Evolutionary conservation across 345 rosid genomes (phyloP).

Genomic region (Syzygium grande): DNA sequence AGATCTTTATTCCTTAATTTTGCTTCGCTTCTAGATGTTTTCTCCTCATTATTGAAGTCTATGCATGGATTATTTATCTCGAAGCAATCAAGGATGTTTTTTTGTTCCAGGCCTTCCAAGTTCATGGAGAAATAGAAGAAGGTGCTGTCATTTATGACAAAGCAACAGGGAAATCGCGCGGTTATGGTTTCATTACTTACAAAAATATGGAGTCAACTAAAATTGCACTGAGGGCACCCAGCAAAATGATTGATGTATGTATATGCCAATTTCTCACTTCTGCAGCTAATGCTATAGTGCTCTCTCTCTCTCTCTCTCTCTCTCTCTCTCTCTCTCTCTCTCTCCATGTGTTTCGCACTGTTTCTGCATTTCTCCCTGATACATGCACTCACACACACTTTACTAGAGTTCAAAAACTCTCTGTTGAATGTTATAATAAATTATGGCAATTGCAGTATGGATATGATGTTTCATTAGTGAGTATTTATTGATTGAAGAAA

Average conservation of each 20-base stretch:
- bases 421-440: neutral
- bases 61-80: neutral
- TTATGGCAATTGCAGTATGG: neutral
- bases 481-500: too few relatives aligned
- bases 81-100: neutral
- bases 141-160: constrained; percentile 67
- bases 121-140: constrained; percentile 69
- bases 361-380: neutral
- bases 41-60: neutral
- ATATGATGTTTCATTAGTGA: neutral
- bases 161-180: constrained; percentile 62
- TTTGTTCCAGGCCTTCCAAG: constrained; percentile 41
- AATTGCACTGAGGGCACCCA: constrained; percentile 43
- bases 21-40: neutral
- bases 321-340: too few relatives aligned
- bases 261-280: neutral
- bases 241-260: constrained; percentile 59
- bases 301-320: neutral
- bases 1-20: neutral
- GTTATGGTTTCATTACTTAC: constrained; percentile 71
- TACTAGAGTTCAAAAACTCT: neutral
- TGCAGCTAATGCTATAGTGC: neutral
- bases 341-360: neutral
- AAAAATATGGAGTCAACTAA: constrained; percentile 61
- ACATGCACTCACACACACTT: neutral